Base-by-base conservation (phyloP, 805 yeast species). In the Metschnikowia gruessii region DNA sequence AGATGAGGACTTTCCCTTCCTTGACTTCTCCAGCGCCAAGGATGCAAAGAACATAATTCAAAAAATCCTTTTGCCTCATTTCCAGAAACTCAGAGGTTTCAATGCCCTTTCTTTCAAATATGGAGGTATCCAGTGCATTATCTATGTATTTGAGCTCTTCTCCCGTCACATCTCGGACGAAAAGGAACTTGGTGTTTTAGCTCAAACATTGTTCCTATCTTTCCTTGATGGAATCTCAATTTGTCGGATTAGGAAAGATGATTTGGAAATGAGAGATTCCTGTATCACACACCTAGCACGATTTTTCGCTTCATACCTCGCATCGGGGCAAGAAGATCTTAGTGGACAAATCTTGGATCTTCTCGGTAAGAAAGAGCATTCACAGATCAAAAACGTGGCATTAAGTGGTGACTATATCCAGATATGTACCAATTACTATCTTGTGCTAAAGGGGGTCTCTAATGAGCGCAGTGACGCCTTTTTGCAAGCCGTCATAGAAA, bases 81-180 rank as follows among this genome's bases (percentile, higher is more conserved):
- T 42, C 31, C 48, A 51, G 1, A 61, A 58, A 29, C 45, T 65
- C 10, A 44, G 45, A 15, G 45, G 53, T 0, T 38, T 53, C 22
- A 43, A 54, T 18, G 44, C 54, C 12, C 30, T 55, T 24, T 57
- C 47, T 1, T 61, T 56, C 45, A 60, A 57, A 40, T 46, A 46
- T 7, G 45, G 41, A 9, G 60, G 60, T 2, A 49, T 61, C 2
- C 51, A 53, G n/a, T 66, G 68, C 38, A 40, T 59, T 11, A 38
- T 44, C 15, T 42, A 40, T 15, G 52, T 58, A 9, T 51, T 45
- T 38, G 33, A 39, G 17, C 26, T 50, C 5, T 64, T 64, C 33
- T 35, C 32, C 6, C 35, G 34, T 5, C 42, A 45, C 13, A 15
- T 18, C 15, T 16, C 43, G 13, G 39, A 43, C 2, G 13, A 34